phyloP scores from a whole-genome alignment of 2,329 filamentous ascomycete species.

The Scedosporium apiospermum region DNA sequence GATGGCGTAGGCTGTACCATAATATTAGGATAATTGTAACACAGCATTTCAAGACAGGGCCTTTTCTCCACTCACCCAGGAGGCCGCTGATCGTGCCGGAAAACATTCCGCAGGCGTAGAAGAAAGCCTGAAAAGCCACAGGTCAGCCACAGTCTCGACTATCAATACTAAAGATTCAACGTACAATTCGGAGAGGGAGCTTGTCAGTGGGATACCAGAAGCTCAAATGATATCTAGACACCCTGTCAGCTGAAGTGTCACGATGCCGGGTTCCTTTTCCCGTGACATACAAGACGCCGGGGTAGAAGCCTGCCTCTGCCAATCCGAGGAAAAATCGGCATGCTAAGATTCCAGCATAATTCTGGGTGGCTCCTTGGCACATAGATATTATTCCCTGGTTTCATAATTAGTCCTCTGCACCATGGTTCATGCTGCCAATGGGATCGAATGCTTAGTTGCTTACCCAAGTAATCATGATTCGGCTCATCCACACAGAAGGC shows the following conservation, averaged over 20 bases:
- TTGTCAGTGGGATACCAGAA: constrained; percentile 23
- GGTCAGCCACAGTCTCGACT: not conserved
- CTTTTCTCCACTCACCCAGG: constrained; percentile 9
- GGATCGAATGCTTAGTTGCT: not conserved
- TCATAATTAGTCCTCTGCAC: not conserved
- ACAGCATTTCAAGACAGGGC: no score
- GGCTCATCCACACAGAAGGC: constrained; percentile 16
- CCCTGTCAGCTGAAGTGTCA: not conserved
- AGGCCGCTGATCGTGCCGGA: constrained; percentile 21
- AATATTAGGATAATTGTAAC: not conserved
- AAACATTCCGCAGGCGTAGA: constrained; percentile 22
- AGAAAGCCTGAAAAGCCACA: constrained; percentile 14
- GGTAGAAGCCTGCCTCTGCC: constrained; percentile 20
- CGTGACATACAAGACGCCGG: constrained; percentile 13
- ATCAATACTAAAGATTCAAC: not conserved
- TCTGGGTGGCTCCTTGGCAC: constrained; percentile 14
- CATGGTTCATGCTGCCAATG: not conserved
- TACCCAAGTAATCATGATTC: constrained; percentile 18
- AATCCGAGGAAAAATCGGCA: constrained; percentile 18
- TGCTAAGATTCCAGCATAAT: constrained; percentile 16
- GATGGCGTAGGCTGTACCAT: constrained; percentile 15
- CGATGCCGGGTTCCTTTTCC: not conserved
- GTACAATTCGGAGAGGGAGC: constrained; percentile 20
- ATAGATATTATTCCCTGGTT: constrained; percentile 13
- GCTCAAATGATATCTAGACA: constrained; percentile 15